Evolutionary conservation across 2,329 filamentous ascomycete species (phyloP).

Genomic region (Exophiala sp.): DNA sequence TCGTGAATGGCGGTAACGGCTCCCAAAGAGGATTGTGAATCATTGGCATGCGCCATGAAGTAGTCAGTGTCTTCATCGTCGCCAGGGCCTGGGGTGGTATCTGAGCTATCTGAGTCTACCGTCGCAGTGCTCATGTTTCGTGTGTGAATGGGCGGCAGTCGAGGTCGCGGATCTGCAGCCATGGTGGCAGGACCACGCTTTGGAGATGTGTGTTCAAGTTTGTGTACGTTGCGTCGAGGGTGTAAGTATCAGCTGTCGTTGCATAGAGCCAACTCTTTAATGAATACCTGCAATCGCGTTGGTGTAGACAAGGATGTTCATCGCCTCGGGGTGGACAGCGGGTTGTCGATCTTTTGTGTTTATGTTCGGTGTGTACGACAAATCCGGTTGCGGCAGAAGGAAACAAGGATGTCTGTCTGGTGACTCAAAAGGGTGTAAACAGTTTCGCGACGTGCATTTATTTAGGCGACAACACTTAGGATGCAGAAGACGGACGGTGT

Average conservation of each 20-base stretch:
- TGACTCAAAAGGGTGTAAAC: constrained; percentile 2
- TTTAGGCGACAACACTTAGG: background rate
- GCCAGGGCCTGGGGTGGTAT: constrained; percentile 47
- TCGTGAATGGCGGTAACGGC: constrained; percentile 66
- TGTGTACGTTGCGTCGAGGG: constrained; percentile 1
- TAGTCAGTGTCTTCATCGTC: constrained; percentile 90
- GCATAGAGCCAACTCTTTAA: constrained; percentile 9
- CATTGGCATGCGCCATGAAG: constrained; percentile 73
- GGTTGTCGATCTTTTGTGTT: background rate
- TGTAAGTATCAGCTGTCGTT: background rate
- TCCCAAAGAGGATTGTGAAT: constrained; percentile 86
- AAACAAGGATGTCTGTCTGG: constrained; percentile 1
- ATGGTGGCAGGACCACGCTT: constrained; percentile 21
- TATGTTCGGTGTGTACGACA: background rate
- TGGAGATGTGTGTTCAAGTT: background rate
- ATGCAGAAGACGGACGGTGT: background rate
- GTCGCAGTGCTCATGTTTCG: constrained; percentile 26
- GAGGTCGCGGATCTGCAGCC: constrained; percentile 22
- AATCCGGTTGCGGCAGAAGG: constrained; percentile 6
- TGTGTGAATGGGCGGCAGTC: constrained; percentile 24
- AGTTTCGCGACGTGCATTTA: background rate
- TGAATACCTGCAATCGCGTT: background rate
- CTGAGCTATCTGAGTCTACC: constrained; percentile 28
- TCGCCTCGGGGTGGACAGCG: background rate
- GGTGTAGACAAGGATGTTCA: background rate